Percentiles rank a stretch among this genome's conserved stretches.
Evolutionary conservation across 2,329 filamentous ascomycete genomes (phyloP).

Genomic region (Aspergillus sp.): DNA sequence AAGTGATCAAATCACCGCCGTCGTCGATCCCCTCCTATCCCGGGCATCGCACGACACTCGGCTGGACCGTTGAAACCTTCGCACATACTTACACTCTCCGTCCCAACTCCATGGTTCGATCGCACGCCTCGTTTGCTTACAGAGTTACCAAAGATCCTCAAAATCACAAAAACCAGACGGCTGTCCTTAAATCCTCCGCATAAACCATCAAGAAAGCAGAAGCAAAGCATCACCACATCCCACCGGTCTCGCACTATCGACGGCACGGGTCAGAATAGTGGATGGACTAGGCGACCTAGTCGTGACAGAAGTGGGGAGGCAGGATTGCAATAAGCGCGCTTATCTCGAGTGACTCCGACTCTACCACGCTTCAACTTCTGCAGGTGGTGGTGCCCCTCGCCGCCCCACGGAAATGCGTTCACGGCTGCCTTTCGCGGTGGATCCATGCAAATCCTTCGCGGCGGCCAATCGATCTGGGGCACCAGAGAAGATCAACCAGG

Average conservation of each 20-base stretch:
- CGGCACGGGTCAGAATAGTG: conserved; percentile 3
- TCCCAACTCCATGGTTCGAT: not conserved
- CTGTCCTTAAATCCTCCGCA: no score
- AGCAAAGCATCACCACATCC: not conserved
- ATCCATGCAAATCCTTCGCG: conserved; percentile 1
- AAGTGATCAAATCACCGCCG: conserved; percentile 4
- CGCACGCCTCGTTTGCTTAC: no score
- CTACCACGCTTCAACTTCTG: not conserved
- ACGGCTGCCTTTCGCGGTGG: not conserved
- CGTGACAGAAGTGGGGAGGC: conserved; percentile 8
- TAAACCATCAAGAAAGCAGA: no score
- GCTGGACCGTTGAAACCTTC: conserved; percentile 3
- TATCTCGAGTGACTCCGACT: not conserved
- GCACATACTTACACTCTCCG: not conserved
- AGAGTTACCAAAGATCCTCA: no score
- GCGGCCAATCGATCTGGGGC: conserved; percentile 5
- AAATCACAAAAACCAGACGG: no score
- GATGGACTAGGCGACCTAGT: conserved; percentile 2
- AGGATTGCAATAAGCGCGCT: not conserved
- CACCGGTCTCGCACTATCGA: conserved; percentile 4
- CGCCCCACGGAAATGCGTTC: not conserved
- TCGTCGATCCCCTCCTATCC: not conserved
- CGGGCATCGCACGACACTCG: conserved; percentile 6
- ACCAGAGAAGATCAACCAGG: conserved; percentile 6
- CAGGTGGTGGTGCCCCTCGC: not conserved